A percentile compares a stretch with the other conserved stretches of the same genome.
Conservation (phyloP, 352 stramenopile species). For the Phytophthora fragariae region DNA sequence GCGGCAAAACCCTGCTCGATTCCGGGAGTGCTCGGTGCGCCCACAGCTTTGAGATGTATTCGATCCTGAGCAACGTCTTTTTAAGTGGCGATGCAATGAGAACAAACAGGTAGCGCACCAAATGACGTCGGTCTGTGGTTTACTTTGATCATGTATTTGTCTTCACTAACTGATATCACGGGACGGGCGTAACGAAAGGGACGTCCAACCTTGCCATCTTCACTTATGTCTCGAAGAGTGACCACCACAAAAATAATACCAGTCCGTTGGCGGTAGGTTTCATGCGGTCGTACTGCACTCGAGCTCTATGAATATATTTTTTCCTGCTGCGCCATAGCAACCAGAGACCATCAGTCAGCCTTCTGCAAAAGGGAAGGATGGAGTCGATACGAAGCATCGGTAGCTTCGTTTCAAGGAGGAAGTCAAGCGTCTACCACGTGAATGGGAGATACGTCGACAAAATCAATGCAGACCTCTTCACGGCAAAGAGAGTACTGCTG, state of each 20-base stretch:
- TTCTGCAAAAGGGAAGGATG: neutral
- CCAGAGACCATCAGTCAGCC: no score
- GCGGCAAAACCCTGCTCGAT: slow-evolving; percentile 44
- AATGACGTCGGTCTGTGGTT: neutral
- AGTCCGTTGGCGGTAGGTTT: no score
- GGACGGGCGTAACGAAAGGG: no score
- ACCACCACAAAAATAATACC: no score
- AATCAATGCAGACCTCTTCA: neutral
- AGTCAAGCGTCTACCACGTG: neutral
- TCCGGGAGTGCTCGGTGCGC: slow-evolving; percentile 59
- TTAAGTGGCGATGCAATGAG: neutral
- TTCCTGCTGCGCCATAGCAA: no score
- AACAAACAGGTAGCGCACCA: neutral
- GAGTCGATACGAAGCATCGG: neutral
- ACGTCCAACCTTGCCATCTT: no score
- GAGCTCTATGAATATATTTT: no score
- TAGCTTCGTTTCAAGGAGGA: neutral
- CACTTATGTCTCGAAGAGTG: no score
- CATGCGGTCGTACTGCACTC: no score
- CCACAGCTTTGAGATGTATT: slow-evolving; percentile 30
- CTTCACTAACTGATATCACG: neutral
- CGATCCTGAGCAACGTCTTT: neutral
- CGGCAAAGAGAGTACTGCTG: slow-evolving; percentile 1
- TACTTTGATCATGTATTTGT: neutral
- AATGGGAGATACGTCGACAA: neutral